Conservation (phyloP, 306 rosid genomes). For the Cucumis sativus region Cucumber_9930_V3 NC_026656.2:10731501-10732000, state of each 20-base stretch:
- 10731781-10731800: not conserved
- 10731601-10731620: slow-evolving; percentile 43
- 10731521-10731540: slow-evolving; percentile 22
- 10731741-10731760: not conserved
- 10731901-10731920: too few relatives aligned
- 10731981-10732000: too few relatives aligned
- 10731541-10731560: slow-evolving; percentile 24
- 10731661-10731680: slow-evolving; percentile 35
- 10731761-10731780: not conserved
- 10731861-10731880: too few relatives aligned
- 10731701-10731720: slow-evolving; percentile 23
- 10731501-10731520: slow-evolving; percentile 26
- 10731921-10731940: too few relatives aligned
- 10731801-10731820: slow-evolving; percentile 9
- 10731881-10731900: too few relatives aligned
- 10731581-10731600: slow-evolving; percentile 15
- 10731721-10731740: slow-evolving; percentile 6
- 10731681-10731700: slow-evolving; percentile 3
- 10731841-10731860: too few relatives aligned
- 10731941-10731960: too few relatives aligned
- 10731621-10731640: slow-evolving; percentile 35
- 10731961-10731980: too few relatives aligned
- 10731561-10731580: slow-evolving; percentile 26
- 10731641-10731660: slow-evolving; percentile 22
- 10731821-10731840: not conserved